phyloP scores from a whole-genome alignment of 1,284 basidiomycete genomes.

The Fomes fomentarius region DNA sequence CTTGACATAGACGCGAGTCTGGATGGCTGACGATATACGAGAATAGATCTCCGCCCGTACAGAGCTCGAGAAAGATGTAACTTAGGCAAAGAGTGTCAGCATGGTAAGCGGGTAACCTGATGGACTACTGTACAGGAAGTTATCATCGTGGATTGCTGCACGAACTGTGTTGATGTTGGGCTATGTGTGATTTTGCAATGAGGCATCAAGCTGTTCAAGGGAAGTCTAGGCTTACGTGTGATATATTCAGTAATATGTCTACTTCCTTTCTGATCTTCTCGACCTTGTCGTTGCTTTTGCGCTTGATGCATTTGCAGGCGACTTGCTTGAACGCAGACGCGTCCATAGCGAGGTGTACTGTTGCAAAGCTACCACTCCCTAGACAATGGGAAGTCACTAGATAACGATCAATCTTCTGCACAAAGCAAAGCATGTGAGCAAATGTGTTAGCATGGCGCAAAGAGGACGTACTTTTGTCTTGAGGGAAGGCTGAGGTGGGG shows the following conservation, averaged over 20 bases:
- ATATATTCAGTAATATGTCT: constrained; percentile 65
- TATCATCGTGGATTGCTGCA: constrained; percentile 64
- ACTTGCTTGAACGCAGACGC: constrained; percentile 66
- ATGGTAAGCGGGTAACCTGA: not conserved
- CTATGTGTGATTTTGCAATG: constrained; percentile 45
- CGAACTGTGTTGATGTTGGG: constrained; percentile 83
- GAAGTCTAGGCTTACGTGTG: constrained; percentile 62
- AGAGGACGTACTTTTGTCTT: constrained; percentile 45
- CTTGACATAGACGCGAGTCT: constrained; percentile 65
- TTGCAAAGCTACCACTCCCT: constrained; percentile 81
- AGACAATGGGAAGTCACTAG: constrained; percentile 74
- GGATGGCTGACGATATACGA: constrained; percentile 72
- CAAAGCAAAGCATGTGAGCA: not conserved
- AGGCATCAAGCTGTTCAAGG: too few relatives aligned
- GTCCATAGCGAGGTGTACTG: constrained; percentile 77
- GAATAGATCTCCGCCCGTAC: constrained; percentile 80
- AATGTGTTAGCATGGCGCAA: not conserved
- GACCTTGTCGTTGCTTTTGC: constrained; percentile 56
- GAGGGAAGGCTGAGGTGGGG: constrained; percentile 51
- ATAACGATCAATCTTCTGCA: constrained; percentile 60
- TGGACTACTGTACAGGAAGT: constrained; percentile 53
- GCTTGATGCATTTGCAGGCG: constrained; percentile 81
- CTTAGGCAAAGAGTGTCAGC: constrained; percentile 35
- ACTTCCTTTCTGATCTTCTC: constrained; percentile 77
- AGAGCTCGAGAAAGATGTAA: constrained; percentile 77